phyloP scores from a whole-genome alignment of 768 basidiomycete genomes.

The Coprinopsis strossmayeri region DNA sequence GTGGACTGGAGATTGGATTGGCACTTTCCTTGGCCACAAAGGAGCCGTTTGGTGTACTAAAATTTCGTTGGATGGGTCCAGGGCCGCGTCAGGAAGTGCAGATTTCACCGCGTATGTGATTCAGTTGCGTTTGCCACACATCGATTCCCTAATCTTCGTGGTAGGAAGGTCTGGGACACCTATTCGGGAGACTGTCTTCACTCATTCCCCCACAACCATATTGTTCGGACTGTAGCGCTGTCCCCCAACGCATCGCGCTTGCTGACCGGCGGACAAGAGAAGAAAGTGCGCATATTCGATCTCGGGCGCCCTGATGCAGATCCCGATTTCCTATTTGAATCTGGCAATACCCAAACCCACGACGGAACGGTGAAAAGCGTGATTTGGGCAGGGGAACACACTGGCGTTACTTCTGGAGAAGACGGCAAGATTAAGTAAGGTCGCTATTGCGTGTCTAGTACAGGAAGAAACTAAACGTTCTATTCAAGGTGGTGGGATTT shows the following conservation, averaged over 20 bases:
- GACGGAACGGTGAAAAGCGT: conserved; percentile 91
- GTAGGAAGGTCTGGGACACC: conserved; percentile 94
- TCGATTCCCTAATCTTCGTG: not conserved
- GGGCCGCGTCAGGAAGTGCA: conserved; percentile 89
- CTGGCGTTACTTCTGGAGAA: conserved; percentile 86
- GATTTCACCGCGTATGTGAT: conserved; percentile 90
- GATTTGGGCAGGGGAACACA: conserved; percentile 86
- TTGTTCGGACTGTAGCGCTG: conserved; percentile 91
- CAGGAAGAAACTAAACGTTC: not conserved
- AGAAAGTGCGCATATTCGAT: conserved; percentile 95
- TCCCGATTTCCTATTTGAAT: conserved; percentile 69
- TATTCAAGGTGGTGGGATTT: conserved; percentile 93
- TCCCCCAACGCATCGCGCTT: conserved; percentile 65
- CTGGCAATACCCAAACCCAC: conserved; percentile 56
- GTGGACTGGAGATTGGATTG: conserved; percentile 99
- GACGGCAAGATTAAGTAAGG: conserved; percentile 84
- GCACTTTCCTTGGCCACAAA: conserved; percentile 83
- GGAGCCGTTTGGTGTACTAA: conserved; percentile 98
- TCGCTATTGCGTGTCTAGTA: conserved; percentile 14
- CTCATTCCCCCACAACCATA: conserved; percentile 98
- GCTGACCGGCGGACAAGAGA: conserved; percentile 93
- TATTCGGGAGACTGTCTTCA: conserved; percentile 82
- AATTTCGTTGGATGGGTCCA: conserved; percentile 76
- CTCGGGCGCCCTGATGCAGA: conserved; percentile 81
- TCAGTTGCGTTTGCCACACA: conserved; percentile 6